phyloP scores from a whole-genome alignment of 495 filamentous ascomycete species.

The Xylaria sp. region DNA sequence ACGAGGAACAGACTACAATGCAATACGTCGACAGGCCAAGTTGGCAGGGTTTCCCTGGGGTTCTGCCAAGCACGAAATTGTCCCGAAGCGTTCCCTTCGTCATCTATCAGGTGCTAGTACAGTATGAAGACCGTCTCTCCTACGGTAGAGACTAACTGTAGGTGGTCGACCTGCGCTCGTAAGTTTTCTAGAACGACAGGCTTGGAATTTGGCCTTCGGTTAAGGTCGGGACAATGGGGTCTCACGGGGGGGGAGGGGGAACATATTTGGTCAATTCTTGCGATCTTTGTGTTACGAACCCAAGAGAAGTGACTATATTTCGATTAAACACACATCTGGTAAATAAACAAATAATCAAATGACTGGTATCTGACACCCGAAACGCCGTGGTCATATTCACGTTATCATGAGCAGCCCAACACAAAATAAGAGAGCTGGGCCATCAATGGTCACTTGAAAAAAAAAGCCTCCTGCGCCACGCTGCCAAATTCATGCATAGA shows the following conservation, averaged over 20 bases:
- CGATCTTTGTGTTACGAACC: not conserved
- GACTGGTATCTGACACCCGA: conserved; percentile 17
- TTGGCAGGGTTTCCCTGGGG: not conserved
- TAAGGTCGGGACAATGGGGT: not conserved
- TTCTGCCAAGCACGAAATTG: not conserved
- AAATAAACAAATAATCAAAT: conserved; percentile 13
- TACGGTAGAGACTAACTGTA: not conserved
- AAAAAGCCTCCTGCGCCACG: conserved; percentile 25
- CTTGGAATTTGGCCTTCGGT: not conserved
- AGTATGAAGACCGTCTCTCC: not conserved
- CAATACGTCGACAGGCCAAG: not conserved
- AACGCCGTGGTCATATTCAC: conserved; percentile 14
- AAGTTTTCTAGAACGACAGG: conserved; percentile 12
- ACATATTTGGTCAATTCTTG: not conserved
- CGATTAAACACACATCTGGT: not conserved
- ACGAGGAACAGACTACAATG: not conserved
- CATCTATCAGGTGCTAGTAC: not conserved
- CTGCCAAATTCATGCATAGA: conserved; percentile 23
- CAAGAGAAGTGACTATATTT: not conserved
- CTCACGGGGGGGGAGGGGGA: not conserved
- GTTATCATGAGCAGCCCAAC: conserved; percentile 13
- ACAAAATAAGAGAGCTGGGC: not conserved
- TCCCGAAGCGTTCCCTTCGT: not conserved
- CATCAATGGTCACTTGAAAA: conserved; percentile 12
- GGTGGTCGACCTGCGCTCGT: not conserved